These are phyloP conservation scores for Pseudocercospora fijiensis DNA, from an alignment of 2,329 filamentous ascomycete species.

Conservation along the genomic window DNA sequence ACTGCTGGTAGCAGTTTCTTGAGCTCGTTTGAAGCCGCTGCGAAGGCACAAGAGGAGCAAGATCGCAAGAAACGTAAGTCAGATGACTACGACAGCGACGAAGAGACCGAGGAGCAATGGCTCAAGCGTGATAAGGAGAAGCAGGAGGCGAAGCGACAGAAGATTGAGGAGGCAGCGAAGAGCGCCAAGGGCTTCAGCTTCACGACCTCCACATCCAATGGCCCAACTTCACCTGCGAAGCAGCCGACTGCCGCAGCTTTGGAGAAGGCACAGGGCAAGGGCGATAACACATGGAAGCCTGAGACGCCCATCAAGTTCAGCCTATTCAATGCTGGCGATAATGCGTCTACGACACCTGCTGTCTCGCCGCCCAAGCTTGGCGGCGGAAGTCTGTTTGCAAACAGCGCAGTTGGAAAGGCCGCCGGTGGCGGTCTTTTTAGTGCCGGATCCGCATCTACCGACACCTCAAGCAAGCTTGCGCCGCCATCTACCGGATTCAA, in stretches of 20 bases:
- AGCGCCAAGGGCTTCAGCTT: slow-evolving; percentile 32
- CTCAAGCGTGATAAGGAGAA: slow-evolving; percentile 48
- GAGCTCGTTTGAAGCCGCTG: slow-evolving; percentile 43
- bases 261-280: slow-evolving; percentile 28
- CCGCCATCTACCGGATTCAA: slow-evolving; percentile 40
- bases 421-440: slow-evolving; percentile 7
- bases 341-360: slow-evolving; percentile 25
- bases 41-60: slow-evolving; percentile 44
- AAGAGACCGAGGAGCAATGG: slow-evolving; percentile 53
- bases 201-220: slow-evolving; percentile 8
- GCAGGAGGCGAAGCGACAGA: slow-evolving; percentile 47
- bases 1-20: slow-evolving; percentile 41
- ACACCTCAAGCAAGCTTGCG: slow-evolving; percentile 26
- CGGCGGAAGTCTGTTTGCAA: background rate
- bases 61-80: slow-evolving; percentile 51
- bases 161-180: slow-evolving; percentile 43
- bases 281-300: slow-evolving; percentile 51
- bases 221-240: slow-evolving; percentile 13
- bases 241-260: slow-evolving; percentile 17
- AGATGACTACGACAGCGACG: slow-evolving; percentile 54
- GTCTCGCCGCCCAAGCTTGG: slow-evolving; percentile 25
- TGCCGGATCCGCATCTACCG: slow-evolving; percentile 18
- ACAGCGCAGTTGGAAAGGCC: background rate
- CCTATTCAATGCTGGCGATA: slow-evolving; percentile 23
- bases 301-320: slow-evolving; percentile 51